Conservation (phyloP, 2,329 filamentous ascomycete genomes). For the Drechmeria coniospora region DNA sequence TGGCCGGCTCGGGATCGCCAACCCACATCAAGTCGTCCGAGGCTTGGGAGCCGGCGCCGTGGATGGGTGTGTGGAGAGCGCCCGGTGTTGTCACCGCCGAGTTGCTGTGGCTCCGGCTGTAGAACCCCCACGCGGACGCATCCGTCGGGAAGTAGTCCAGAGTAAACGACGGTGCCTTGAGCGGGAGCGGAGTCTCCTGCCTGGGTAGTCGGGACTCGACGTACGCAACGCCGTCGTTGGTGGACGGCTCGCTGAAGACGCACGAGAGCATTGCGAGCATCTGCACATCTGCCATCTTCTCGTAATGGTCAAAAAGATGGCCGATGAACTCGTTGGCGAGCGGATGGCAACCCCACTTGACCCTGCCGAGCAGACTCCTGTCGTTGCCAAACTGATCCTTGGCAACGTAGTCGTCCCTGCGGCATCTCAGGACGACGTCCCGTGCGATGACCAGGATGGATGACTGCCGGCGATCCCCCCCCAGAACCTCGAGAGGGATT, state of each 20-base stretch:
- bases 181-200: slow-evolving; percentile 45
- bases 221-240: slow-evolving; percentile 40
- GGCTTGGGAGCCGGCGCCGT: slow-evolving; percentile 38
- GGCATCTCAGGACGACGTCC: slow-evolving; percentile 32
- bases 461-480: slow-evolving; percentile 35
- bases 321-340: slow-evolving; percentile 45
- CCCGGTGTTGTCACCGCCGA: slow-evolving; percentile 42
- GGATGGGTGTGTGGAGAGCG: slow-evolving; percentile 37
- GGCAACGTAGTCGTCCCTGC: slow-evolving; percentile 4
- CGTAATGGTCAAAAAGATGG: slow-evolving; percentile 49
- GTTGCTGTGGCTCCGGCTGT: slow-evolving; percentile 34
- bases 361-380: slow-evolving; percentile 34
- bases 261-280: slow-evolving; percentile 61
- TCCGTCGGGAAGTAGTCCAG: slow-evolving; percentile 51
- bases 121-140: slow-evolving; percentile 34
- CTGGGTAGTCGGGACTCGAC: slow-evolving; percentile 40
- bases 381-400: slow-evolving; percentile 6
- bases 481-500: slow-evolving; percentile 52
- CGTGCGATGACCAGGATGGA: slow-evolving; percentile 56
- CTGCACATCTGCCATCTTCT: slow-evolving; percentile 46
- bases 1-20: slow-evolving; percentile 37
- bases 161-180: slow-evolving; percentile 52
- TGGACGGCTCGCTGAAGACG: slow-evolving; percentile 47
- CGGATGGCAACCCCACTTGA: slow-evolving; percentile 54
- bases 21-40: slow-evolving; percentile 39